These are phyloP conservation scores for Euptelea pleiosperma DNA, from an alignment of 164 flowering plant species.

Conservation along the genomic window DNA sequence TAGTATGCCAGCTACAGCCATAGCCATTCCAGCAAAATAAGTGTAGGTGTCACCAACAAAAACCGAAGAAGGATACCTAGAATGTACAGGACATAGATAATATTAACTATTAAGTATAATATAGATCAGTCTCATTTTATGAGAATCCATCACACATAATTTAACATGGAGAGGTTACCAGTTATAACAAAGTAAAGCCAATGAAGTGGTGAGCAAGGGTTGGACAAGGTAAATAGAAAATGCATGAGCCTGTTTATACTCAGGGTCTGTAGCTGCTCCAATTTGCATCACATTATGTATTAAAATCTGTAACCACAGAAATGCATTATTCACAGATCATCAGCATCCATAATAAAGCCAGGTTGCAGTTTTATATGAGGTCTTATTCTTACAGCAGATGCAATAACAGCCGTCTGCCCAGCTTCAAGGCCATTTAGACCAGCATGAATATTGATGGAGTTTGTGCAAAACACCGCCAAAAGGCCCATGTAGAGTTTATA, in stretches of 20 bases:
- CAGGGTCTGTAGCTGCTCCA: slow-evolving; percentile 79
- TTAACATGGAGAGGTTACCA: no score
- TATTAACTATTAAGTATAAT: no score
- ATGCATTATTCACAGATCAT: slow-evolving; percentile 1
- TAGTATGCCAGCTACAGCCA: slow-evolving; percentile 93
- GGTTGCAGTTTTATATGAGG: slow-evolving; percentile 7
- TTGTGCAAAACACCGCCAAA: slow-evolving; percentile 95
- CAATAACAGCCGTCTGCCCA: slow-evolving; percentile 92
- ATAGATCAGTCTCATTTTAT: no score
- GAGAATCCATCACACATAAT: no score
- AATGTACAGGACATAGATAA: slow-evolving; percentile 11
- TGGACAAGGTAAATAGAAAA: slow-evolving; percentile 91
- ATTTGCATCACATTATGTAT: slow-evolving; percentile 96
- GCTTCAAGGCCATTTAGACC: slow-evolving; percentile 99
- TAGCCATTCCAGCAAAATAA: slow-evolving; percentile 96
- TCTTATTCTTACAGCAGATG: slow-evolving; percentile 77
- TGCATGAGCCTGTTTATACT: slow-evolving; percentile 90
- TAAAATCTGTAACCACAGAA: slow-evolving; percentile 56
- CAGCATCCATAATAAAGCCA: slow-evolving; percentile 13
- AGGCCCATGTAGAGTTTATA: slow-evolving; percentile 92
- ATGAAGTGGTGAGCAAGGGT: slow-evolving; percentile 80
- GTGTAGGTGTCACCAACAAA: slow-evolving; percentile 99
- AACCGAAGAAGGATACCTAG: slow-evolving; percentile 96
- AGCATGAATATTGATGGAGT: slow-evolving; percentile 96
- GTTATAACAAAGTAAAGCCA: slow-evolving; percentile 84